Conservation (phyloP, 2,329 filamentous ascomycete genomes). For the Calycina herbarum region DNA sequence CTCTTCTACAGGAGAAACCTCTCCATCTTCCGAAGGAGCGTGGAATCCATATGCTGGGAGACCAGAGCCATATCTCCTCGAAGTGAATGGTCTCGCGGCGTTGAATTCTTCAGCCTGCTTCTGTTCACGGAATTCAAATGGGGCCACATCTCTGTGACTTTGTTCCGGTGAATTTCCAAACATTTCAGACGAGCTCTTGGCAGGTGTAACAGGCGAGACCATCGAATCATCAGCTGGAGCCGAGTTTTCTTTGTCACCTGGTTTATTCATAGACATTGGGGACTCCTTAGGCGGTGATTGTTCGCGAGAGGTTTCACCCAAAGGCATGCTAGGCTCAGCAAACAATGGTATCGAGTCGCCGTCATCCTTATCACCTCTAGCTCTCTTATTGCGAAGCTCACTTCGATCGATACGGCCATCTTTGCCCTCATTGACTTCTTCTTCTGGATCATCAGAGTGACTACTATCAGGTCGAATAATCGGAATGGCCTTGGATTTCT, state of each 20-base stretch:
- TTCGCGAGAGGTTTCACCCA: conserved; percentile 37
- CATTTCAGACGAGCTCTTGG: conserved; percentile 47
- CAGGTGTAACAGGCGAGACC: conserved; percentile 31
- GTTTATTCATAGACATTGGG: conserved; percentile 14
- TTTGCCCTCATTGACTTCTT: conserved; percentile 51
- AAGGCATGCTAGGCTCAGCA: conserved; percentile 53
- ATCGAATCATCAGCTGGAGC: conserved; percentile 24
- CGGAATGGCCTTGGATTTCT: conserved; percentile 79
- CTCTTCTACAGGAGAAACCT: conserved; percentile 19
- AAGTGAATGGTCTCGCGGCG: conserved; percentile 34
- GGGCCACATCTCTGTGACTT: conserved; percentile 53
- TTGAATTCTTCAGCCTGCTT: conserved; percentile 42
- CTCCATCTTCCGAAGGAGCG: conserved; percentile 35
- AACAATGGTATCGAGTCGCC: conserved; percentile 76
- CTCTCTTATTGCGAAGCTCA: conserved; percentile 73
- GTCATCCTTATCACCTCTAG: conserved; percentile 62
- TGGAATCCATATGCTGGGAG: conserved; percentile 32
- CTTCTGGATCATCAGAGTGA: conserved; percentile 43
- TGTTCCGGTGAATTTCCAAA: conserved; percentile 46
- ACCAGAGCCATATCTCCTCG: conserved; percentile 31
- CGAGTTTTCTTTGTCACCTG: conserved; percentile 37
- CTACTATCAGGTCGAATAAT: conserved; percentile 68
- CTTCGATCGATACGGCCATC: conserved; percentile 63
- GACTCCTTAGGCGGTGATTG: conserved; percentile 36
- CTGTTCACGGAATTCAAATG: conserved; percentile 58